Evolutionary conservation across 1,284 basidiomycete species (phyloP), one percentile per base, ranked within the genome.

Genomic region (Inonotus obliquus): DNA sequence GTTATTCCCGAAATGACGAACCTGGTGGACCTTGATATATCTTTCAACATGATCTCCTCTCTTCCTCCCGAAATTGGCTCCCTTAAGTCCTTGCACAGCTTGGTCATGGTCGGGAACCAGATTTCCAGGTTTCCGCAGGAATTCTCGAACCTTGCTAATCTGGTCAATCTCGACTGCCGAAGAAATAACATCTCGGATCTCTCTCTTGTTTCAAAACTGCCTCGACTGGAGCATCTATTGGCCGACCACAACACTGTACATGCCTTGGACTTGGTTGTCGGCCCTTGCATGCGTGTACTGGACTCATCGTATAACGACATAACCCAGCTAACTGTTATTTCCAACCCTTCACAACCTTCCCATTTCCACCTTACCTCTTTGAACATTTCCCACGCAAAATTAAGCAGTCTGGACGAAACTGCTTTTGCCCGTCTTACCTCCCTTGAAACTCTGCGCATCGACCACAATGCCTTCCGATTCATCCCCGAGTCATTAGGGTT

Each of bases 21-120:
- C 19, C 82, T 99, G 29, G 78, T 84, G 35, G 93, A 96, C 68
- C 84, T 99, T 21, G 96, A 99, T 71, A 81, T 98, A 49, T 98
- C 96, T 0, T 98, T 98, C 81, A 99, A 99, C 76, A 86, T 83
- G 72, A 90, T 99, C 67, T 81, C 82, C 0, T 83, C 86, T 54
- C 80, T 99, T 2, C 96, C 96, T 0, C 83, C 90, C 27, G 84
- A 90, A 60, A 86, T 99, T 54, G 89, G 89, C 1, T 78, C 84
- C 47, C 78, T 99, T 58, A 75, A 74, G 41, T 79, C 82, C 3
- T 81, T 97, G 39, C 86, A 93, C 68, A 78, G 85, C 32, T 80
- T 99, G n/a, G 82, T 91, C 57, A 83, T 97, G 39, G 89, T 96
- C 13, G 94, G 92, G 48, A 99, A 99, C 75, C 85, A 87, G 65